Conservation (phyloP, 2,329 filamentous ascomycete genomes). For the Ascochyta viciae-villosae region DNA sequence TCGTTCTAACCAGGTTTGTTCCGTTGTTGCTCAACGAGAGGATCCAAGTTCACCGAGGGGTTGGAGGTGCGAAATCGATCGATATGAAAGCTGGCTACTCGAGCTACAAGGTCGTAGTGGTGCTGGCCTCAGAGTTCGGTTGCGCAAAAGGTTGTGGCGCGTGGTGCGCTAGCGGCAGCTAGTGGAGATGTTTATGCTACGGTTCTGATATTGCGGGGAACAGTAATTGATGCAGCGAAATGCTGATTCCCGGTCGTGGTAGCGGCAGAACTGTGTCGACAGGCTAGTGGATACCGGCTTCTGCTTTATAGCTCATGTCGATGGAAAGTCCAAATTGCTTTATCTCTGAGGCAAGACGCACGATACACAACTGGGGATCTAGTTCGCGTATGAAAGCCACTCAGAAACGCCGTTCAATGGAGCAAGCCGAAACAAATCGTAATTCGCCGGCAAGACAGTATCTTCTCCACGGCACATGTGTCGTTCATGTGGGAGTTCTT, state of each 20-base stretch:
- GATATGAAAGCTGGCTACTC: neutral
- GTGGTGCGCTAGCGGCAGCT: slow-evolving; percentile 17
- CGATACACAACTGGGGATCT: slow-evolving; percentile 41
- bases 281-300: neutral
- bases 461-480: slow-evolving; percentile 33
- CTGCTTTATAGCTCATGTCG: slow-evolving; percentile 17
- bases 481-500: slow-evolving; percentile 25
- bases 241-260: neutral
- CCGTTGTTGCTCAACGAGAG: neutral
- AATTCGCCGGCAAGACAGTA: slow-evolving; percentile 31
- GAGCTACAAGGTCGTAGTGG: neutral
- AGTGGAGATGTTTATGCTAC: slow-evolving; percentile 10
- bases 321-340: slow-evolving; percentile 17
- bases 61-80: neutral
- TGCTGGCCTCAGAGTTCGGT: neutral
- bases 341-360: slow-evolving; percentile 38
- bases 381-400: slow-evolving; percentile 26
- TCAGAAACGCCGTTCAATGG: slow-evolving; percentile 29
- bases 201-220: slow-evolving; percentile 16
- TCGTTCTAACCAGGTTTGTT: too few relatives aligned
- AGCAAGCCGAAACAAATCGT: slow-evolving; percentile 42
- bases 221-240: neutral
- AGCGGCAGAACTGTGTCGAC: neutral
- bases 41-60: neutral
- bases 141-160: slow-evolving; percentile 5